Conservation (phyloP, 2,329 filamentous ascomycete species). For the Dissoconium aciculare region DNA sequence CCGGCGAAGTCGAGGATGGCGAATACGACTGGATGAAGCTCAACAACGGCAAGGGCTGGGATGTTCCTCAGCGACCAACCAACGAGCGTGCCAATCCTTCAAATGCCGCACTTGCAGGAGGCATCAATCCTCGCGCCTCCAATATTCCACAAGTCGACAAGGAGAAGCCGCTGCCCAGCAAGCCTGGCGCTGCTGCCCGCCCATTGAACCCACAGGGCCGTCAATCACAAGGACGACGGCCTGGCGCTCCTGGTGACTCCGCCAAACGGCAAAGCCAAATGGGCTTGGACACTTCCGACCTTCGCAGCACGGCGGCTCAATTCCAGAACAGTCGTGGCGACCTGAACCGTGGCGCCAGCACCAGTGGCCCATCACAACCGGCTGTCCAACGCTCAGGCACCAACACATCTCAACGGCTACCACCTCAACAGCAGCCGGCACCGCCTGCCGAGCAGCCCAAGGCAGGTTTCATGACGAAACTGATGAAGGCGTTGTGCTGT, state of each 20-base stretch:
- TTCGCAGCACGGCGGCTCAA: slow-evolving; percentile 85
- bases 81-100: slow-evolving; percentile 62
- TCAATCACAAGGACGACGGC: slow-evolving; percentile 23
- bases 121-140: slow-evolving; percentile 43
- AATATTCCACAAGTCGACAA: slow-evolving; percentile 30
- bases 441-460: slow-evolving; percentile 46
- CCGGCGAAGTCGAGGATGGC: slow-evolving; percentile 87
- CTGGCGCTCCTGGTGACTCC: slow-evolving; percentile 20
- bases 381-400: slow-evolving; percentile 7
- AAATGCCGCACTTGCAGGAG: slow-evolving; percentile 58
- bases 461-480: slow-evolving; percentile 73
- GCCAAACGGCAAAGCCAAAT: slow-evolving; percentile 66
- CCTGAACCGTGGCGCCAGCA: slow-evolving; percentile 13
- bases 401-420: slow-evolving; percentile 7
- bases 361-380: slow-evolving; percentile 3
- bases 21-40: slow-evolving; percentile 99
- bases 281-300: slow-evolving; percentile 53
- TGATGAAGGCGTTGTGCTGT: slow-evolving; percentile 87
- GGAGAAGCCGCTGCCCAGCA: slow-evolving; percentile 28
- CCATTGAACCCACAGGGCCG: slow-evolving; percentile 58
- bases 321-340: slow-evolving; percentile 83
- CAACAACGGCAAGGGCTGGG: slow-evolving; percentile 85
- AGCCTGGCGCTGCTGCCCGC: slow-evolving; percentile 47
- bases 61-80: slow-evolving; percentile 56
- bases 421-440: slow-evolving; percentile 12